Percentiles rank a stretch among this genome's conserved stretches.
Evolutionary conservation across 345 rosid species (phyloP).

Genomic region (Ricinus communis): DNA sequence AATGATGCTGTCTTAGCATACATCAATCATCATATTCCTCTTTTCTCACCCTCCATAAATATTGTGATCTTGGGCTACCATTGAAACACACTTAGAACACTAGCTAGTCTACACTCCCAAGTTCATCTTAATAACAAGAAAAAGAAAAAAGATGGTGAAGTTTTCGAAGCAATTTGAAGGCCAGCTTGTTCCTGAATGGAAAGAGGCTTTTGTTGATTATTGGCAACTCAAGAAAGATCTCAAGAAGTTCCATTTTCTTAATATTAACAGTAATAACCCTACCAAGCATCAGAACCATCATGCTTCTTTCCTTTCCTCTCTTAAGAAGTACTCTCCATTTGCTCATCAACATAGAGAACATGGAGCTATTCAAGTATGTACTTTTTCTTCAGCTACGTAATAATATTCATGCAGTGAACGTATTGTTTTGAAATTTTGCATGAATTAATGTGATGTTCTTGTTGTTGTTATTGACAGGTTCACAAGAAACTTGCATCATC

Average conservation of each 20-base stretch:
- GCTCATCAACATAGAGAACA: conserved; percentile 47
- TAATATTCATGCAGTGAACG: neutral
- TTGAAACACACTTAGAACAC: conserved; percentile 39
- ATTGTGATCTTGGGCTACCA: conserved; percentile 33
- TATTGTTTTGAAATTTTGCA: neutral
- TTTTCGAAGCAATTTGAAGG: conserved; percentile 87
- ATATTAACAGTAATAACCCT: conserved; percentile 15
- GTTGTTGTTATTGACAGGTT: conserved; percentile 45
- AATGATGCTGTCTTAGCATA: conserved; percentile 25
- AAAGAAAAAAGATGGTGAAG: conserved; percentile 58
- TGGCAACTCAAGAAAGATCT: conserved; percentile 85
- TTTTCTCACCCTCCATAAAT: conserved; percentile 46
- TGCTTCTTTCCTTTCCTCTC: conserved; percentile 39
- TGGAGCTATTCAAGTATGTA: conserved; percentile 66
- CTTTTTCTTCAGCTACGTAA: neutral
- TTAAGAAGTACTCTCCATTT: conserved; percentile 44
- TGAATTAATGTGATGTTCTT: neutral
- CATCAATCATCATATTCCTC: conserved; percentile 14
- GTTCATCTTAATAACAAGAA: too few species aligned
- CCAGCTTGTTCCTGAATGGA: conserved; percentile 98
- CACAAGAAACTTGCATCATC: conserved; percentile 75
- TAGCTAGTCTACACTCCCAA: too few species aligned
- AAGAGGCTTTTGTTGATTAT: conserved; percentile 95
- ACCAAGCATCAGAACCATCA: neutral
- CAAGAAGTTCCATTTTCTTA: conserved; percentile 52